Evolutionary conservation across 306 rosid species (phyloP).

Genomic region (Begonia loranthoides): DNA sequence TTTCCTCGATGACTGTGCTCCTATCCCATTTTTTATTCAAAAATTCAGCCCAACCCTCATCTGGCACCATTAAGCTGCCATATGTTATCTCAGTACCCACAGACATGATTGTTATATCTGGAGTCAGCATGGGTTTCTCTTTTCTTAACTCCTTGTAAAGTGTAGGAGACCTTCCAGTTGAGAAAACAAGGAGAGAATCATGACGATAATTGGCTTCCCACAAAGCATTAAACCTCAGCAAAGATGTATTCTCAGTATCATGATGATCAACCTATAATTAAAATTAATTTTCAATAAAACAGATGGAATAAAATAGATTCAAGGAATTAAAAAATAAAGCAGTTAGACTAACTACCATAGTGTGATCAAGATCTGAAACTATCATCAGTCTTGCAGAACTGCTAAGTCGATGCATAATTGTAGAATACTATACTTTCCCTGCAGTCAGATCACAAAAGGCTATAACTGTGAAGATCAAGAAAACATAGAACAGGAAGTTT

Average conservation of each 20-base stretch:
- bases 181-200: constrained; percentile 80
- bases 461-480: constrained; percentile 3
- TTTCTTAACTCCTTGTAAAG: constrained; percentile 81
- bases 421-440: constrained; percentile 20
- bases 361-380: constrained; percentile 98
- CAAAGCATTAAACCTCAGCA: constrained; percentile 73
- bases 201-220: constrained; percentile 86
- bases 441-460: constrained; percentile 2
- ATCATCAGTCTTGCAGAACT: constrained; percentile 68
- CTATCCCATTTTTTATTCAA: constrained; percentile 75
- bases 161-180: constrained; percentile 87
- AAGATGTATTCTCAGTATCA: constrained; percentile 64
- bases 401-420: constrained; percentile 51
- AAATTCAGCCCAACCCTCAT: constrained; percentile 78
- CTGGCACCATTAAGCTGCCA: constrained; percentile 67
- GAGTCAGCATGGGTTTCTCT: constrained; percentile 93
- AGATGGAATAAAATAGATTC: constrained; percentile 6
- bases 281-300: constrained; percentile 12
- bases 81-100: constrained; percentile 99
- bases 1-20: constrained; percentile 54
- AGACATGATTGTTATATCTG: constrained; percentile 85
- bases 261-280: constrained; percentile 87
- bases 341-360: constrained; percentile 48
- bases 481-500: neutral
- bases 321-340: neutral